Percentiles rank a stretch among this genome's conserved stretches.
These are phyloP conservation scores for Periglandula ipomoeae DNA, from an alignment of 2,329 filamentous ascomycete genomes.

Conservation along the genomic window DNA sequence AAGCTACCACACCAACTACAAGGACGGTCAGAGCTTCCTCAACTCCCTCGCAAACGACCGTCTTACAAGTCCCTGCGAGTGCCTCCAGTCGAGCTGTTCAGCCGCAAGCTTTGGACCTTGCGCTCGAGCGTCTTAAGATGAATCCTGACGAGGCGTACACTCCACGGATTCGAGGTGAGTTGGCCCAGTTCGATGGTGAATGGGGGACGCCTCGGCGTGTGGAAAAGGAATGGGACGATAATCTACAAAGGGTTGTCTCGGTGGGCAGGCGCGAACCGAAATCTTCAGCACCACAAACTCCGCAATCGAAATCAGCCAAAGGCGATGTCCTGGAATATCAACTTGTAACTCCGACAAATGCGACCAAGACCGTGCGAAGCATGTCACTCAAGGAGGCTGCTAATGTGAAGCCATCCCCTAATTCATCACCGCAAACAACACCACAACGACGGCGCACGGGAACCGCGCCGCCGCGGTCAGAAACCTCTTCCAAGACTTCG, in stretches of 20 bases:
- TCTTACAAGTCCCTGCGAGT: conserved; percentile 27
- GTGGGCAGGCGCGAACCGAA: conserved; percentile 36
- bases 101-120: conserved; percentile 31
- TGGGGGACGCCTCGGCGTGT: conserved; percentile 42
- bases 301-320: conserved; percentile 6
- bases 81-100: conserved; percentile 12
- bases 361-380: conserved; percentile 38
- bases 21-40: conserved; percentile 30
- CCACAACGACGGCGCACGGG: conserved; percentile 12
- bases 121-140: conserved; percentile 32
- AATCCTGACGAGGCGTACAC: conserved; percentile 30
- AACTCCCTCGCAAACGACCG: conserved; percentile 35
- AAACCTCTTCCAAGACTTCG: conserved; percentile 30
- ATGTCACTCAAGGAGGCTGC: conserved; percentile 36
- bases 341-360: conserved; percentile 40
- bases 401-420: conserved; percentile 25
- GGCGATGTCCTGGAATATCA: conserved; percentile 35
- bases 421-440: conserved; percentile 23
- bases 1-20: conserved; percentile 34
- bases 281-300: not conserved
- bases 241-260: conserved; percentile 43
- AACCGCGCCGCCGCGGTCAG: conserved; percentile 26
- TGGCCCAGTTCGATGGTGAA: conserved; percentile 49
- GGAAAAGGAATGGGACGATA: conserved; percentile 46
- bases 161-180: conserved; percentile 37